phyloP scores from a whole-genome alignment of 2,329 filamentous ascomycete species.

The Periconia macrospinosa region DNA sequence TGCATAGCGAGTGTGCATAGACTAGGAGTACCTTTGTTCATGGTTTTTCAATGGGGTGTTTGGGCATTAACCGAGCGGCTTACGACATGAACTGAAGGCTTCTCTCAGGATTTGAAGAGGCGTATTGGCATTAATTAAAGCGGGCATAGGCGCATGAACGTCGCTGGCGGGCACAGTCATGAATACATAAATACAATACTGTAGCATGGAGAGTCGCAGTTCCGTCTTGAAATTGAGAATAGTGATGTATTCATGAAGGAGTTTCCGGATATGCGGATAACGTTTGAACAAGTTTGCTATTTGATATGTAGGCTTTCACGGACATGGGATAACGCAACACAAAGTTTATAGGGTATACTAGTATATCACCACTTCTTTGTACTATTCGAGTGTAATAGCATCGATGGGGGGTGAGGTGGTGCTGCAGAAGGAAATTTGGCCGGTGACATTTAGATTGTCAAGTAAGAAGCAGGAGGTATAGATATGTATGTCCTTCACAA shows the following conservation, averaged over 20 bases:
- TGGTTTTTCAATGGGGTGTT: conserved; percentile 9
- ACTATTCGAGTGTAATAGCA: no score
- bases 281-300: no score
- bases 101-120: not conserved
- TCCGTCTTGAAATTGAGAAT: no score
- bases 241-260: no score
- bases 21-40: conserved; percentile 4
- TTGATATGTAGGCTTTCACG: no score
- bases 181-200: not conserved
- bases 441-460: not conserved
- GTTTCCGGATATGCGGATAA: no score
- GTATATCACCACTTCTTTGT: no score
- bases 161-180: not conserved
- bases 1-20: conserved; percentile 36
- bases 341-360: no score
- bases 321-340: no score
- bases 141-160: not conserved
- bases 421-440: not conserved
- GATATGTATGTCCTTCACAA: not conserved
- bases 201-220: not conserved
- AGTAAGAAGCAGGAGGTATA: not conserved
- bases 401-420: no score
- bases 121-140: not conserved
- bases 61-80: not conserved
- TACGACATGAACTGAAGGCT: not conserved